A percentile compares a stretch with the other conserved stretches of the same genome.
Conservation (phyloP, 495 filamentous ascomycete species). For the Talaromyces wortmannii region DNA sequence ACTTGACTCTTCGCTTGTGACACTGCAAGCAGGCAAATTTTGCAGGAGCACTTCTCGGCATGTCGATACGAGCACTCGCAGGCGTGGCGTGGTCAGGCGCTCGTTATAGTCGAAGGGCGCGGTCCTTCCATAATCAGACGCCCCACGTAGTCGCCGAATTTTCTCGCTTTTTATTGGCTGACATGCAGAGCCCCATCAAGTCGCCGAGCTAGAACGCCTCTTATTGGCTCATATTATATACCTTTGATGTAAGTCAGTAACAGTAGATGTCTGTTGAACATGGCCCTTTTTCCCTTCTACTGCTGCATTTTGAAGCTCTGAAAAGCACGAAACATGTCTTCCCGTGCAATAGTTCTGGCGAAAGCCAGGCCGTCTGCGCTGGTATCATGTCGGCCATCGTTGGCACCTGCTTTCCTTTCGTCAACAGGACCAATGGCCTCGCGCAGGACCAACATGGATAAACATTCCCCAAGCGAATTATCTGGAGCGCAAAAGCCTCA, state of each 20-base stretch:
- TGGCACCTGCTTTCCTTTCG: neutral
- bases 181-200: slow-evolving; percentile 6
- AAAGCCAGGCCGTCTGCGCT: neutral
- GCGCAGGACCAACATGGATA: neutral
- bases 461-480: neutral
- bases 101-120: neutral
- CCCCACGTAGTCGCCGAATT: slow-evolving; percentile 3
- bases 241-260: too few species aligned
- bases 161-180: neutral
- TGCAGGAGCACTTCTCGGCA: slow-evolving; percentile 1
- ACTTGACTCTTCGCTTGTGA: slow-evolving; percentile 12
- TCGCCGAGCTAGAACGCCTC: slow-evolving; percentile 7
- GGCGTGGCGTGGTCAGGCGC: neutral
- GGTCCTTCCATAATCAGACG: neutral
- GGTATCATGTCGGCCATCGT: neutral
- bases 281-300: neutral
- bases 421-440: neutral
- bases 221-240: slow-evolving; percentile 6
- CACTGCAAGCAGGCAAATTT: slow-evolving; percentile 8
- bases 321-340: neutral
- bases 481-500: neutral
- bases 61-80: neutral
- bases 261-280: slow-evolving; percentile 1
- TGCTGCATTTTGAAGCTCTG: neutral
- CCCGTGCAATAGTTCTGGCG: neutral